Evolutionary conservation across 2,329 filamentous ascomycete species (phyloP), one percentile per base, ranked within the genome.

Genomic region (Exophiala sp.): DNA sequence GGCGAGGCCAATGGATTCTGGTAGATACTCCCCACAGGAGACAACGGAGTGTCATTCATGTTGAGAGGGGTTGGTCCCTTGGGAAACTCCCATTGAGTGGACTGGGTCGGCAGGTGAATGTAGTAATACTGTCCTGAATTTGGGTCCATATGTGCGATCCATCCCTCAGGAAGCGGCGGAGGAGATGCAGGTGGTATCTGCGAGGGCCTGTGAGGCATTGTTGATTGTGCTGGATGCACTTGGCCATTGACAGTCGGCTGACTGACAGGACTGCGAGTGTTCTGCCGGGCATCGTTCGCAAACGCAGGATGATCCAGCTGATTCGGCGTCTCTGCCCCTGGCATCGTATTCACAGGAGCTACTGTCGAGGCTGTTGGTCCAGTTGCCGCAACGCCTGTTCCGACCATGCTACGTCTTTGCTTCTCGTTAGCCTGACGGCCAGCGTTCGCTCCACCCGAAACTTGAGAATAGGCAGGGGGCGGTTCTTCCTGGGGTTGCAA

Each of bases 121-220:
- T 98, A 98, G 68, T 98, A 98, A 69, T 97, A 98, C 65, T 97
- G 91, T 1, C 93, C 93, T 1, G 91, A 97, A 64, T 86, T 95
- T 59, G 88, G 86, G 65, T 98, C 93, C 3, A 97, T 76, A 66
- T 97, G 93, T 16, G 93, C 88, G 63, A 98, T 97, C 93, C 93
- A 98, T 27, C 93, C 93, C 70, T 98, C 93, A 4, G 93, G 93
- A 13, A 98, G 76, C 2, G 91, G 93, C 18, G 93, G 93, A 24
- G 93, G 93, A 13, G 89, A 95, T 21, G 85, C 81, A 23, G 88
- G 88, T 1, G 84, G 79, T 19, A 80, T 40, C 59, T 73, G 62
- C 55, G 69, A 57, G 37, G 72, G 65, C 1, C 51, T 49, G 13
- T 52, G 52, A 16, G 50, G 53, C 39, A 52, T 51, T 8, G 45